Base-by-base conservation (phyloP, 768 basidiomycete species). In the Lepiota venenata region DNA sequence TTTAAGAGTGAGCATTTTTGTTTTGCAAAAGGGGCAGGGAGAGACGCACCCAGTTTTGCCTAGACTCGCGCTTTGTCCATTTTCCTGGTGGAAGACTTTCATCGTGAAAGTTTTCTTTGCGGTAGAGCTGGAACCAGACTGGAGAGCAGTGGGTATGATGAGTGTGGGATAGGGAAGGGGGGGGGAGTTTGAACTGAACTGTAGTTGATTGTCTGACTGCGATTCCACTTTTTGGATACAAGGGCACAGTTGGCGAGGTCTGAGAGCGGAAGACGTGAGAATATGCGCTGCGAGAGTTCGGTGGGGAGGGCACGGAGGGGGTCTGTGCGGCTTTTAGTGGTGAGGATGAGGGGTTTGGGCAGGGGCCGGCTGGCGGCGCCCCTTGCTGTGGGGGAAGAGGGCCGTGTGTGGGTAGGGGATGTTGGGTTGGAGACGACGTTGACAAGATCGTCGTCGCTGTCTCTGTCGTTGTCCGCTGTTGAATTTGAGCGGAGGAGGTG, bases 51-150 rank as follows among this genome's bases (percentile, higher is more conserved):
- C 93, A 97, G 59, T 87, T 87, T 69, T 92, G 88, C 66, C 93
- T 97, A n/a, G 91, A 93, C 68, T 97, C 93, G 52, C 87, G 78
- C 64, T 89, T 90, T 8, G 92, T 89, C 93, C 93, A 97, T 68
- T 93, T 93, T 35, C 87, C 90, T 9, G 85, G 79, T 3, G 88
- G 87, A 46, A 91, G 67, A 55, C 81, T 84, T 27, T 85, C 83
- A 57, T 92, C 88, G 41, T 91, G 85, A 59, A 97, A 91, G 60
- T 88, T 85, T 57, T 93, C 90, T 60, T 87, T 90, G 51, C 94
- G 77, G 66, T 92, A 93, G 59, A 90, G 87, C 60, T 91, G 88
- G 73, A 95, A 97, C 94, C 94, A 97, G 9, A 96, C 94, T 97
- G 61, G 35, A 35, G 18, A 12, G 42, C 7, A 59, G 18, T 27